Percentiles rank a stretch among this genome's conserved stretches.
Evolutionary conservation across 2,329 filamentous ascomycete species (phyloP).

Genomic region (Cytospora piceae): DNA sequence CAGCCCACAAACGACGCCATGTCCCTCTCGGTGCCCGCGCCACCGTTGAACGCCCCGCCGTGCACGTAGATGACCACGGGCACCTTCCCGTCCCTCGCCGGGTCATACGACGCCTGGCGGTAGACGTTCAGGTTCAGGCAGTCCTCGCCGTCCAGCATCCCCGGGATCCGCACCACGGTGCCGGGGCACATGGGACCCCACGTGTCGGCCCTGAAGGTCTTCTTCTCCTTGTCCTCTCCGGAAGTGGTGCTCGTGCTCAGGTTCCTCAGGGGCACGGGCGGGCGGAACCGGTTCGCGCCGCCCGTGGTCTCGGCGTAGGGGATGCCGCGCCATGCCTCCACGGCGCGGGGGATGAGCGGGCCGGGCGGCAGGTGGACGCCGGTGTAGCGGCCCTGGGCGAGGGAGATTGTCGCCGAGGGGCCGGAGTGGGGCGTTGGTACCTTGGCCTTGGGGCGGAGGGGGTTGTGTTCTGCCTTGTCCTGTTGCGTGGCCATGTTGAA

Average conservation of each 20-base stretch:
- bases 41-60: conserved; percentile 65
- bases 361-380: conserved; percentile 41
- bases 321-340: conserved; percentile 55
- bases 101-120: conserved; percentile 39
- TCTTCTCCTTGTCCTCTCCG: too few relatives aligned
- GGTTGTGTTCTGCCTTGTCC: conserved; percentile 4
- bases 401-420: conserved; percentile 35
- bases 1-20: conserved; percentile 65
- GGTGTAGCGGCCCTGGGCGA: conserved; percentile 47
- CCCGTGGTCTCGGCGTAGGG: conserved; percentile 51
- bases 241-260: conserved; percentile 14
- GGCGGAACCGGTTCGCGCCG: conserved; percentile 51
- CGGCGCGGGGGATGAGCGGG: conserved; percentile 41
- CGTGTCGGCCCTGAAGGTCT: conserved; percentile 39
- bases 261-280: conserved; percentile 41
- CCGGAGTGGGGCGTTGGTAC: conserved; percentile 18
- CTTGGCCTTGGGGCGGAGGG: conserved; percentile 20
- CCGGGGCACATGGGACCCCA: conserved; percentile 46
- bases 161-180: conserved; percentile 37
- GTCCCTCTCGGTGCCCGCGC: conserved; percentile 58
- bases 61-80: conserved; percentile 66
- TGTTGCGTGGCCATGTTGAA: conserved; percentile 18
- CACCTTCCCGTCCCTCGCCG: conserved; percentile 35
- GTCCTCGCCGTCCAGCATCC: conserved; percentile 47
- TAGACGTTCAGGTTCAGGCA: conserved; percentile 59